Evolutionary conservation across 331 rosid species (phyloP).

Genomic region (Malus hybrid): DNA sequence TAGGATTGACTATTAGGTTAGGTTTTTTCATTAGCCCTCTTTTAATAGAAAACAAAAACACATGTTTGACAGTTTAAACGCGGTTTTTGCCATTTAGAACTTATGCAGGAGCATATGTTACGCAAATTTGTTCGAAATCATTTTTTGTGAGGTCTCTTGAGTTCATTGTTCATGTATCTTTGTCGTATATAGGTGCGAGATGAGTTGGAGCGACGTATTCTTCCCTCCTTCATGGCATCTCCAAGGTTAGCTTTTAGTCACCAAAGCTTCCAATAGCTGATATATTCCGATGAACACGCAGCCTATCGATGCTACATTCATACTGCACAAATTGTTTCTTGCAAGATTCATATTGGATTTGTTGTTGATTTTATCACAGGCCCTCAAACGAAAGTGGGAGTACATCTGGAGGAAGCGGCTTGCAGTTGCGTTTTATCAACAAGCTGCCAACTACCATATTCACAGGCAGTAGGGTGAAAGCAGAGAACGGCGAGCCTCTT

Average conservation of each 20-base stretch:
- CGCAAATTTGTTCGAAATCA: not conserved
- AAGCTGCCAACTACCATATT: conserved; percentile 32
- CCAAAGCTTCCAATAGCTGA: not conserved
- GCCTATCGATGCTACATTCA: not conserved
- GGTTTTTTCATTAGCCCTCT: too few relatives aligned
- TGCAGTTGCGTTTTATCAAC: conserved; percentile 43
- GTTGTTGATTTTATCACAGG: conserved; percentile 1
- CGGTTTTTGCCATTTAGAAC: not conserved
- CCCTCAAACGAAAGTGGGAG: conserved; percentile 15
- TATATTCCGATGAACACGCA: not conserved
- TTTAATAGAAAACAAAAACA: too few relatives aligned
- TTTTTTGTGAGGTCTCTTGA: not conserved
- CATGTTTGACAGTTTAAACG: not conserved
- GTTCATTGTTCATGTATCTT: conserved; percentile 9
- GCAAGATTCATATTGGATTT: too few relatives aligned
- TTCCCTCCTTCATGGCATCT: not conserved
- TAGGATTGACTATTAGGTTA: not conserved
- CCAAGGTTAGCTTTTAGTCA: conserved; percentile 39
- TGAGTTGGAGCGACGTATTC: conserved; percentile 36
- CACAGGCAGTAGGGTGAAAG: conserved; percentile 25
- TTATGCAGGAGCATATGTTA: too few relatives aligned
- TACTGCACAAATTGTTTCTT: too few relatives aligned
- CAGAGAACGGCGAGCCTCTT: conserved; percentile 27
- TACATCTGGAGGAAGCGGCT: conserved; percentile 35
- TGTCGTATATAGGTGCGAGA: conserved; percentile 46